Evolutionary conservation across 192 early-diverging fungal species (phyloP).

Genomic region (Entrophospora sp.): DNA sequence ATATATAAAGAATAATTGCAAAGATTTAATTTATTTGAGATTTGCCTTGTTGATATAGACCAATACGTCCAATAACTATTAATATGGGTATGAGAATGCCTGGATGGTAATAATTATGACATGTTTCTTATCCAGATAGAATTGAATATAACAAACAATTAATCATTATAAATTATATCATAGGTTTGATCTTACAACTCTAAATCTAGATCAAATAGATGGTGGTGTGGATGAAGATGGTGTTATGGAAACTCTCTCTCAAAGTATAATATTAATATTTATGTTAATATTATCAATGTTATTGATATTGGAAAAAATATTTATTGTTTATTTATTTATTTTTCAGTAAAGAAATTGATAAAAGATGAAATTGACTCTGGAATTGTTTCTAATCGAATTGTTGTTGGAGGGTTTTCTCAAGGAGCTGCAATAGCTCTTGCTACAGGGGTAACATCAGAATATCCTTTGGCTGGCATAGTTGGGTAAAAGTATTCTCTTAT

Average conservation of each 20-base stretch:
- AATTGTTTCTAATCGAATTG: slow-evolving; percentile 74
- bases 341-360: slow-evolving; percentile 27
- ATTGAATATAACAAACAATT: slow-evolving; percentile 22
- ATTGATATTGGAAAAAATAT: not conserved
- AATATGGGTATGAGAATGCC: slow-evolving; percentile 80
- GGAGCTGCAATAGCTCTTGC: slow-evolving; percentile 71
- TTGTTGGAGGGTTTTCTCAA: slow-evolving; percentile 93
- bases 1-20: not conserved
- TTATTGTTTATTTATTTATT: not conserved
- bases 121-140: slow-evolving; percentile 37
- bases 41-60: slow-evolving; percentile 24
- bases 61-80: slow-evolving; percentile 55
- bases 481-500: not conserved
- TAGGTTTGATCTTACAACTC: slow-evolving; percentile 13
- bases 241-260: not conserved
- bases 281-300: not conserved
- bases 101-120: slow-evolving; percentile 72
- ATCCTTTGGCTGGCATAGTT: slow-evolving; percentile 34
- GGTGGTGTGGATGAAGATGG: slow-evolving; percentile 23
- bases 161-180: not conserved
- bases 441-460: slow-evolving; percentile 59
- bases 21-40: not conserved
- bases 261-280: not conserved
- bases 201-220: slow-evolving; percentile 46
- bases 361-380: slow-evolving; percentile 66